These are phyloP conservation scores for Termitomyces sp. DNA, from an alignment of 1,284 basidiomycete species.

Conservation along the genomic window DNA sequence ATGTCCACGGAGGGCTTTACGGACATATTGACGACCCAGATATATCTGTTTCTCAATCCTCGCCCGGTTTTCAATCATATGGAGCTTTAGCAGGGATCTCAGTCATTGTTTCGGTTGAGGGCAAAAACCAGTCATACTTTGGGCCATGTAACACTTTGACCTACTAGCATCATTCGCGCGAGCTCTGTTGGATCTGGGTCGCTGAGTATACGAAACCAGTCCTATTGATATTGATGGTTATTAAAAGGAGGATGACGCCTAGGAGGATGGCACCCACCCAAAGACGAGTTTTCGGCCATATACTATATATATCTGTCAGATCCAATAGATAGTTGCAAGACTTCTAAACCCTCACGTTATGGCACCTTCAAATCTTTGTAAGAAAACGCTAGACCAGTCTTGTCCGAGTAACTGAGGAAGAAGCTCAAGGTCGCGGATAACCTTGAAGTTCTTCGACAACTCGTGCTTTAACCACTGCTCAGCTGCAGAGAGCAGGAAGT, in stretches of 20 bases:
- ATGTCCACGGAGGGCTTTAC: slow-evolving; percentile 38
- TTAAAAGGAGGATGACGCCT: slow-evolving; percentile 1
- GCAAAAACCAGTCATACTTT: slow-evolving; percentile 48
- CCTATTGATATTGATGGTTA: slow-evolving; percentile 41
- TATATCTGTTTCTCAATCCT: slow-evolving; percentile 80
- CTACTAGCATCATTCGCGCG: slow-evolving; percentile 79
- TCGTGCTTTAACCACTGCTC: slow-evolving; percentile 95
- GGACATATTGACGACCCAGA: slow-evolving; percentile 72
- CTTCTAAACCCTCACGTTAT: slow-evolving; percentile 57
- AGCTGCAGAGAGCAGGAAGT: slow-evolving; percentile 87
- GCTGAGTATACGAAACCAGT: slow-evolving; percentile 81
- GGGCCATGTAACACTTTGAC: slow-evolving; percentile 92
- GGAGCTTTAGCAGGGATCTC: slow-evolving; percentile 49
- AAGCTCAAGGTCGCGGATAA: slow-evolving; percentile 90
- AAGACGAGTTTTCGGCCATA: slow-evolving; percentile 82
- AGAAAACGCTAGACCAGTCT: slow-evolving; percentile 93
- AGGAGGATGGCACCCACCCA: slow-evolving; percentile 39
- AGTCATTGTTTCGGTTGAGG: not conserved
- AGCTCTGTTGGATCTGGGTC: slow-evolving; percentile 82
- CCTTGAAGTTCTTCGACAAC: slow-evolving; percentile 92
- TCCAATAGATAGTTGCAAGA: not conserved
- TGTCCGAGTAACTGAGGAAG: slow-evolving; percentile 86
- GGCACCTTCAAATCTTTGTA: slow-evolving; percentile 82
- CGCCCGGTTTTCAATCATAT: slow-evolving; percentile 86
- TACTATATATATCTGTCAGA: slow-evolving; percentile 37